These are phyloP conservation scores for Pseudocercospora pini-densiflorae DNA, from an alignment of 2,329 filamentous ascomycete species.

Conservation along the genomic window DNA sequence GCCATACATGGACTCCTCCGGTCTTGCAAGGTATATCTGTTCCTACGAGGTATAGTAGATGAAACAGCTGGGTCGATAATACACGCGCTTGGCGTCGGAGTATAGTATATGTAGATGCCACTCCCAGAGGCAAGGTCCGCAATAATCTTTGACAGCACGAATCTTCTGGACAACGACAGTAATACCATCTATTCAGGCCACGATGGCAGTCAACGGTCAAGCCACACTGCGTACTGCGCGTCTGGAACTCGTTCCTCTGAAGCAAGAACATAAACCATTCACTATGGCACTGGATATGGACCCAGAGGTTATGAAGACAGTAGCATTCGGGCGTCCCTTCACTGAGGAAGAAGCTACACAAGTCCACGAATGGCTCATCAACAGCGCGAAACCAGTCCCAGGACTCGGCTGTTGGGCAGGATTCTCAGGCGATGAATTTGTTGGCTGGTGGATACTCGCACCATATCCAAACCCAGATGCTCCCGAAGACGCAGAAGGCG, in stretches of 20 bases:
- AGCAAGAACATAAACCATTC: not conserved
- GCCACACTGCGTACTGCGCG: not conserved
- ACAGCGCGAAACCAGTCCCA: not conserved
- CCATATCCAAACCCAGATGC: not conserved
- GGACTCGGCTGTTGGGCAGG: conserved; percentile 1
- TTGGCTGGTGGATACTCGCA: conserved; percentile 2
- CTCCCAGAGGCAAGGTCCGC: no score
- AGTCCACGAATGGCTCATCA: not conserved
- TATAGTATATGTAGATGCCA: no score
- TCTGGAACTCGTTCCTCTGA: not conserved
- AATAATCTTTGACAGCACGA: no score
- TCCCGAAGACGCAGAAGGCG: not conserved
- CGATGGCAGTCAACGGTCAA: not conserved
- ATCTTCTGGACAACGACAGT: not conserved
- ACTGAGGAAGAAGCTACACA: not conserved
- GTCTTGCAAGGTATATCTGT: no score
- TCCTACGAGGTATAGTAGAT: no score
- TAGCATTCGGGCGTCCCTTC: not conserved
- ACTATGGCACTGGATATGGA: not conserved
- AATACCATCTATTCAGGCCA: not conserved
- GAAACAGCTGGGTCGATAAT: no score
- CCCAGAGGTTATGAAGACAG: conserved; percentile 1
- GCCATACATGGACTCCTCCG: no score
- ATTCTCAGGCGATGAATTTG: not conserved
- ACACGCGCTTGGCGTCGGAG: no score